Conservation (phyloP, 352 stramenopile genomes). For the Phytophthora pluvialis region DNA sequence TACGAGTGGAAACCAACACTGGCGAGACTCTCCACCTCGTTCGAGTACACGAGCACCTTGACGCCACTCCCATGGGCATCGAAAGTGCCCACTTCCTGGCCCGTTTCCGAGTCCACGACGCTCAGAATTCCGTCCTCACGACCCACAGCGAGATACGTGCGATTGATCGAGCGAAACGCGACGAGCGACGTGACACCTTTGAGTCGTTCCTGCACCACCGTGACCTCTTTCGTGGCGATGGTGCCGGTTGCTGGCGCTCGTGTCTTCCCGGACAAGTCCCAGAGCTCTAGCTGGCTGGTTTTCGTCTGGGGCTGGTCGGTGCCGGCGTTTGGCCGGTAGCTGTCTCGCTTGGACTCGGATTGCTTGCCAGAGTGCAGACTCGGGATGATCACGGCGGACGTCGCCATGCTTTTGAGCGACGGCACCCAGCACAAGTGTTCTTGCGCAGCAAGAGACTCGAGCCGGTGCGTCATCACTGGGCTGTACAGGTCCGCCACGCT, state of each 20-base stretch:
- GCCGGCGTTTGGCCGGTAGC: conserved; percentile 41
- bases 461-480: conserved; percentile 68
- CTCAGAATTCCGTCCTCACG: conserved; percentile 62
- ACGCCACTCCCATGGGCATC: conserved; percentile 70
- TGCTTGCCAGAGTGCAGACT: conserved; percentile 23
- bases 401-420: conserved; percentile 54
- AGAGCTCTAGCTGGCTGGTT: conserved; percentile 63
- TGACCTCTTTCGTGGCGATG: conserved; percentile 36
- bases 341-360: conserved; percentile 25
- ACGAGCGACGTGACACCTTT: conserved; percentile 59
- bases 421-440: conserved; percentile 68
- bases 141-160: conserved; percentile 56
- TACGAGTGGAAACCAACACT: conserved; percentile 69
- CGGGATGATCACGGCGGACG: conserved; percentile 59
- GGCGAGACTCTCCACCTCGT: conserved; percentile 54
- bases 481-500: conserved; percentile 52
- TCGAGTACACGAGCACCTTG: conserved; percentile 55
- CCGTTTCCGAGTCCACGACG: conserved; percentile 60
- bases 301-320: conserved; percentile 47
- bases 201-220: conserved; percentile 48
- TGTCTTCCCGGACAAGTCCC: conserved; percentile 53
- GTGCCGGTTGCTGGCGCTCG: conserved; percentile 27
- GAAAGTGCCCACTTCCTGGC: conserved; percentile 49
- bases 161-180: conserved; percentile 57
- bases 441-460: conserved; percentile 58